A percentile compares a stretch with the other conserved stretches of the same genome.
phyloP scores from a whole-genome alignment of 2,329 filamentous ascomycete species.

The Colletotrichum cuscutae region DNA sequence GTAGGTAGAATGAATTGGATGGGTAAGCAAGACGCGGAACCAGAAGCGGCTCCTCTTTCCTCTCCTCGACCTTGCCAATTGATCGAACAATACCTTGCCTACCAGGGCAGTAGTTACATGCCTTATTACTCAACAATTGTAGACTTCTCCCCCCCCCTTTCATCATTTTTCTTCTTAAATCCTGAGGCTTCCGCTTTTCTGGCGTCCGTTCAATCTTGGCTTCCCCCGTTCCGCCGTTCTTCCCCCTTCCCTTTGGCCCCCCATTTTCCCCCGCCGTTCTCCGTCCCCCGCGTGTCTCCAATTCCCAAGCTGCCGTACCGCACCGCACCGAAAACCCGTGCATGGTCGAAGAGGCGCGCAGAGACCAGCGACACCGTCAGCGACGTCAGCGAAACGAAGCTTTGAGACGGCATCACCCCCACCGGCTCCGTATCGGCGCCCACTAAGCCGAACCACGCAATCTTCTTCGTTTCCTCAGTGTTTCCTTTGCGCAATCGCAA shows the following conservation, averaged over 20 bases:
- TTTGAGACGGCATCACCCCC: slow-evolving; percentile 12
- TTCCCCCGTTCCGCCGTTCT: slow-evolving; percentile 5
- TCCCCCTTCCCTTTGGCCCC: background rate
- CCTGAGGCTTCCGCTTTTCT: slow-evolving; percentile 12
- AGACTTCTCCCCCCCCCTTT: background rate
- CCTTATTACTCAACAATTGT: background rate
- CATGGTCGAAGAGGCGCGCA: background rate
- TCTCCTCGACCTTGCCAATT: background rate
- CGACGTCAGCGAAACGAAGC: slow-evolving; percentile 28
- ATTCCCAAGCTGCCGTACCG: background rate
- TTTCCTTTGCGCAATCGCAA: background rate
- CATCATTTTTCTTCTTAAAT: slow-evolving; percentile 11
- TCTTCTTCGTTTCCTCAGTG: background rate
- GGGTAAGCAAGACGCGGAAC: background rate
- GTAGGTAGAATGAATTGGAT: background rate
- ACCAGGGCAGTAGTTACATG: background rate
- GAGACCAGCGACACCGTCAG: background rate
- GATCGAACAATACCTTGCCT: background rate
- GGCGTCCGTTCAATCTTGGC: slow-evolving; percentile 6
- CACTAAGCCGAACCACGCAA: slow-evolving; percentile 4
- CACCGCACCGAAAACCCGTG: background rate
- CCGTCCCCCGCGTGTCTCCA: background rate
- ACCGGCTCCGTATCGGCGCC: slow-evolving; percentile 32
- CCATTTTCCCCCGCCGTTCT: background rate
- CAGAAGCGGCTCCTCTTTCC: slow-evolving; percentile 23